phyloP scores from a whole-genome alignment of 345 rosid species.

The Eucalyptus rudis region DNA sequence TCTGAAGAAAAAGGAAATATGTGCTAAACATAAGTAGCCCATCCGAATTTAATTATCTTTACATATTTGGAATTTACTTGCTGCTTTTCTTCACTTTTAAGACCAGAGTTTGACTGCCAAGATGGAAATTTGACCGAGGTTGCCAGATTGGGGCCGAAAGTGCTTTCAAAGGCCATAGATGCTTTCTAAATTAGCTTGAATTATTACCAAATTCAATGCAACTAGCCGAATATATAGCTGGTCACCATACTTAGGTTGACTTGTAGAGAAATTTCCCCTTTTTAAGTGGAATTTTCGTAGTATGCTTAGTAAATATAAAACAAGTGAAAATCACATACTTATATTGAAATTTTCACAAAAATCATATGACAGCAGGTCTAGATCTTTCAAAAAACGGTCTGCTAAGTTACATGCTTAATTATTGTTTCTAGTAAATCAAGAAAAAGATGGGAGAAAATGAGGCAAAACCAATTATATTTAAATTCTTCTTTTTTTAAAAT shows the following conservation, averaged over 20 bases:
- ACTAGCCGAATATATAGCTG: neutral
- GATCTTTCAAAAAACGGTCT: neutral
- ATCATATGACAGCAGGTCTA: neutral
- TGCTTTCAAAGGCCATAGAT: neutral
- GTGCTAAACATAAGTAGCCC: neutral
- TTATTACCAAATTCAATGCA: neutral
- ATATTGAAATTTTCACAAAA: neutral
- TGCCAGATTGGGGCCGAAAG: neutral
- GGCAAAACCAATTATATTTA: neutral
- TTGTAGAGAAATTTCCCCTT: neutral
- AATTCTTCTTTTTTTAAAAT: too few relatives aligned
- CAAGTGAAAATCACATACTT: neutral
- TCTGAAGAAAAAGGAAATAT: neutral
- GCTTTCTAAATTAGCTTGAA: neutral
- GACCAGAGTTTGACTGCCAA: neutral
- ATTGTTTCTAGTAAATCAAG: neutral
- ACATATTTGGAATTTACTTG: neutral
- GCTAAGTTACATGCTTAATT: neutral
- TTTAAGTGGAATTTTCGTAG: neutral
- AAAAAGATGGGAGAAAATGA: neutral
- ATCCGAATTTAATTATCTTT: neutral
- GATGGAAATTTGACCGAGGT: neutral
- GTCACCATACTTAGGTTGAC: neutral
- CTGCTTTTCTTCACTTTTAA: neutral
- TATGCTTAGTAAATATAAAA: neutral